These are phyloP conservation scores for Asterophora lycoperdoides DNA, from an alignment of 768 basidiomycete genomes.

Conservation along the genomic window DNA sequence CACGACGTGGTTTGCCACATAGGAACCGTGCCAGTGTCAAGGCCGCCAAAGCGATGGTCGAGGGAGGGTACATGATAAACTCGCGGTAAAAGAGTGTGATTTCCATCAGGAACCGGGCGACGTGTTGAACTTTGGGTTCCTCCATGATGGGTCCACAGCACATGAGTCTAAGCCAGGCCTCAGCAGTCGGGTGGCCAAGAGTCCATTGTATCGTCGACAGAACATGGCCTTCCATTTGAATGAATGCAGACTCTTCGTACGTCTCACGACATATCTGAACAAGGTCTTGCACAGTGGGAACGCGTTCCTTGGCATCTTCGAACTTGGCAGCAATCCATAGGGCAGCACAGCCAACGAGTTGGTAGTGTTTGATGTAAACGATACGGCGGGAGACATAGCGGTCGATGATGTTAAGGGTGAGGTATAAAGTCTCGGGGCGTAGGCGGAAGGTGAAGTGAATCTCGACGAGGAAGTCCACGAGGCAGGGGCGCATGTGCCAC, in stretches of 20 bases:
- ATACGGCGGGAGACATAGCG: conserved; percentile 98
- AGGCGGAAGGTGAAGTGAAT: conserved; percentile 97
- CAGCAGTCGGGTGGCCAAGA: conserved; percentile 95
- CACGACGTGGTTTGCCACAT: conserved; percentile 71
- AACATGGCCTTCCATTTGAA: conserved; percentile 99
- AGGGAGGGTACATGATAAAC: conserved; percentile 82
- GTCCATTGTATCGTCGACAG: conserved; percentile 95
- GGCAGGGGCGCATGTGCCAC: conserved; percentile 99
- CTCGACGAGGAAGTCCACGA: conserved; percentile 98
- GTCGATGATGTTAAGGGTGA: conserved; percentile 98
- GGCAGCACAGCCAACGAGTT: conserved; percentile 96
- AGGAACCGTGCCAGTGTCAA: conserved; percentile 86
- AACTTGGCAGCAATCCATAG: conserved; percentile 99
- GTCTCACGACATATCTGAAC: conserved; percentile 94
- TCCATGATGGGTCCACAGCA: conserved; percentile 74
- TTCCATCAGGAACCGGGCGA: conserved; percentile 98
- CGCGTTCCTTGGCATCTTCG: conserved; percentile 97
- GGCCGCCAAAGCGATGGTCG: conserved; percentile 85
- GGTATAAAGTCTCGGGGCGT: conserved; percentile 97
- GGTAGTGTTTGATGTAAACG: conserved; percentile 99
- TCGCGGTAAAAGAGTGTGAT: conserved; percentile 98
- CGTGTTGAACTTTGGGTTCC: conserved; percentile 88
- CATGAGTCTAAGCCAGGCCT: conserved; percentile 90
- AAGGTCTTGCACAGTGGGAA: conserved; percentile 92
- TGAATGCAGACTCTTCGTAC: conserved; percentile 95